Evolutionary conservation across 2,329 filamentous ascomycete genomes (phyloP), one percentile per base, ranked within the genome.

Genomic region (Aureobasidium sp.): DNA sequence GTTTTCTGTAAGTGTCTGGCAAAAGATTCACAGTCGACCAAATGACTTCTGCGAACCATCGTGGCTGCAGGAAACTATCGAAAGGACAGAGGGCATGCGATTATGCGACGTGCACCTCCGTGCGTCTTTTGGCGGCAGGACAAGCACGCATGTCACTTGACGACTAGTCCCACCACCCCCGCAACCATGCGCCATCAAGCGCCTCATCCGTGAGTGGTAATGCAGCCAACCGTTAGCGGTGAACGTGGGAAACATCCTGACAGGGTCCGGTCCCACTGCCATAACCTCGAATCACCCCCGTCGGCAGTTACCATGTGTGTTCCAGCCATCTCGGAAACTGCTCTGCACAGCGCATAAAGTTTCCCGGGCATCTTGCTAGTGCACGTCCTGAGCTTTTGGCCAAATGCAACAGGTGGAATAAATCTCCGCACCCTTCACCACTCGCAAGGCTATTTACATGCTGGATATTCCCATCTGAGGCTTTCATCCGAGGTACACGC

Each of bases 211-310:
- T 21, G 31, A 61, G 51, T 53, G 54, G 53, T 57, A 58, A 45
- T 61, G 60, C 60, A 58, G 60, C 60, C 60, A 61, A 53, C 60
- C 60, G 58, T 47, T 51, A 61, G 60, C 60, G 55, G 55, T 58
- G 55, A 58, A 58, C 55, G 55, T 58, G 55, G 55, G 55, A 58
- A 51, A 38, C 35, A 51, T 38, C 43, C 53, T 57, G 60, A 61
- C 45, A 61, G 51, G 60, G 51, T 61, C 51, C 54, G 38, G 40
- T 60, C 38, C 57, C 46, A 49, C 57, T 60, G 43, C 45, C 54
- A 57, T 38, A 49, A 47, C 55, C 31, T 58, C 55, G 55, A 58
- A 23, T 49, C 17, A 23, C 42, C 42, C 27, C 25, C 42, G 23
- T 58, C 55, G 55, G 55, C 43, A 58, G 55, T 58, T 58, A n/a